A percentile compares a stretch with the other conserved stretches of the same genome.
phyloP scores from a whole-genome alignment of 2,329 filamentous ascomycete species.

The Fusarium buharicum region DNA sequence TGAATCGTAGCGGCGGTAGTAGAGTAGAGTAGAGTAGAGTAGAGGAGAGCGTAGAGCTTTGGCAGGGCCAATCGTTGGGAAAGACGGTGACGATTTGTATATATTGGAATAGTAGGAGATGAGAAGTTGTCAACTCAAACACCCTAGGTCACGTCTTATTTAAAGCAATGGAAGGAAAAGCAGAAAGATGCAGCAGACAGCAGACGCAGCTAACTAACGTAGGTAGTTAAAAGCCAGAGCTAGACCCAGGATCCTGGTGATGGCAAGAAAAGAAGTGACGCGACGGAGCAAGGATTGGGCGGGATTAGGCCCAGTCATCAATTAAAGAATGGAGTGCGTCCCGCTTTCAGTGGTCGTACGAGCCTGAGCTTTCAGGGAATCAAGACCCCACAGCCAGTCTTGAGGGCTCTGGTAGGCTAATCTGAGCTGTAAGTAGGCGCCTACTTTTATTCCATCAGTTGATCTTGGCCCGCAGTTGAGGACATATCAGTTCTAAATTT shows the following conservation, averaged over 20 bases:
- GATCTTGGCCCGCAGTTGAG: no score
- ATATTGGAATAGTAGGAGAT: constrained; percentile 11
- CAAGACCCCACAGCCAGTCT: constrained; percentile 7
- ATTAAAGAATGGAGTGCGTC: constrained; percentile 25
- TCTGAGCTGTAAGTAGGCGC: not conserved
- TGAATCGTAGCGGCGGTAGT: constrained; percentile 9
- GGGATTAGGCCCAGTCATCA: constrained; percentile 28
- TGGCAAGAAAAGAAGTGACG: constrained; percentile 35
- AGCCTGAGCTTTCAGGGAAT: constrained; percentile 23
- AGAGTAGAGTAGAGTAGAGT: not conserved
- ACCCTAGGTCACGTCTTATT: constrained; percentile 15
- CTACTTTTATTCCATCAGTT: not conserved
- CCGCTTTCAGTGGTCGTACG: constrained; percentile 20
- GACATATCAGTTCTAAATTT: no score
- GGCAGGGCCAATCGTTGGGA: not conserved
- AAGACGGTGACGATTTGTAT: not conserved
- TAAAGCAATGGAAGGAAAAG: constrained; percentile 1
- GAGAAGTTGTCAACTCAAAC: constrained; percentile 9
- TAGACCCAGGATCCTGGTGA: constrained; percentile 30
- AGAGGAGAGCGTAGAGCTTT: constrained; percentile 1
- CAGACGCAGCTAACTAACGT: constrained; percentile 5
- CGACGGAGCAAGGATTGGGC: constrained; percentile 42
- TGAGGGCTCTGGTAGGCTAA: not conserved
- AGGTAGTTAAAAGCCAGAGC: constrained; percentile 13
- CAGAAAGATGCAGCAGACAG: not conserved